Conservation (phyloP, 257 asterid species). For the Capsicum chinense region DNA sequence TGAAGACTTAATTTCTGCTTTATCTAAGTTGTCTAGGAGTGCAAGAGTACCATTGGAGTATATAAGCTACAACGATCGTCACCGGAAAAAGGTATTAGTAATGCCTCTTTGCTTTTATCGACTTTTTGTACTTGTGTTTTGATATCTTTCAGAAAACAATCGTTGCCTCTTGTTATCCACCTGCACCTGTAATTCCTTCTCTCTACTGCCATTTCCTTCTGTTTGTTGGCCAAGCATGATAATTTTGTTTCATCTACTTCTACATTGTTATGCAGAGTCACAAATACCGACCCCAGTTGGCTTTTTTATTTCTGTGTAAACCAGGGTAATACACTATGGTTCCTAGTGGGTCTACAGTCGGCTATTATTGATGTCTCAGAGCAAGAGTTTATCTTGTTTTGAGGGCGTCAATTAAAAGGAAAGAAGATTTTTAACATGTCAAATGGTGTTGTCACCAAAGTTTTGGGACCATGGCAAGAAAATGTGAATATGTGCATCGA, state of each 20-base stretch:
- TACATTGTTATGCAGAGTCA: not conserved
- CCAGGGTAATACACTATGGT: not conserved
- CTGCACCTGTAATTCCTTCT: constrained; percentile 10
- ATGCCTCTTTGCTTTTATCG: constrained; percentile 25
- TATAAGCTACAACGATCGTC: constrained; percentile 84
- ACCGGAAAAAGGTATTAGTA: constrained; percentile 81
- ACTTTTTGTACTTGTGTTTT: not conserved
- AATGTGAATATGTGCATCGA: not conserved
- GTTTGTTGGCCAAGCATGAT: not conserved
- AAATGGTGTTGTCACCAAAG: not conserved
- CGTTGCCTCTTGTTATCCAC: constrained; percentile 4
- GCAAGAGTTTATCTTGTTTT: not conserved
- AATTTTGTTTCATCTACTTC: not conserved
- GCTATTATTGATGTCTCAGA: not conserved
- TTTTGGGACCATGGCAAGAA: not conserved
- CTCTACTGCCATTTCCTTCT: constrained; percentile 5
- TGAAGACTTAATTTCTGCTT: constrained; percentile 74
- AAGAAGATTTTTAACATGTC: not conserved
- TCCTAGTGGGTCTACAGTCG: constrained; percentile 8
- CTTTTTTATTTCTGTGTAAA: not conserved
- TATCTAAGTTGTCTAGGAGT: constrained; percentile 87
- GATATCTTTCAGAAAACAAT: constrained; percentile 26
- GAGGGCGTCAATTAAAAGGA: not conserved
- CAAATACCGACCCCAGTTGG: not conserved
- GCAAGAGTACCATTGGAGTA: constrained; percentile 96